Base-by-base conservation (phyloP, 768 basidiomycete genomes). In the Lactarius quietus region DNA sequence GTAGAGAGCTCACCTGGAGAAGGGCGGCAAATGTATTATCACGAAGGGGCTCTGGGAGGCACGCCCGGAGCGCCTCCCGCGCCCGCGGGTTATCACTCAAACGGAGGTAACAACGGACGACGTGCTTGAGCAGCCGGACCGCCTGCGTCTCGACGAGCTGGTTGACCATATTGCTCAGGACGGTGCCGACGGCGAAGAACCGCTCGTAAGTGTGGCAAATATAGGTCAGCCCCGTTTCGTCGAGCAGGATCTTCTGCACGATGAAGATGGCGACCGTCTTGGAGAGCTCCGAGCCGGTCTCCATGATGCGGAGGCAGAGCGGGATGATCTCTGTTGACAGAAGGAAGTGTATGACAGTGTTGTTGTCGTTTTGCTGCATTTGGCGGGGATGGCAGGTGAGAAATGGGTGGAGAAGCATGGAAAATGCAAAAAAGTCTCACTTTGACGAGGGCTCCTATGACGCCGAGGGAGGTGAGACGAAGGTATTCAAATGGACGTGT, bases 141-240 rank as follows among this genome's bases (percentile, higher is more conserved):
- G 97, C 97, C 76, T 98, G 97, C 2, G 92, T 97, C 77, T 99
- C 96, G 61, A 98, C 95, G 57, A 99, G 83, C 74, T 98, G 94
- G 73, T 90, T 91, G 69, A 98, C 97, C 97, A 99, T 99, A 76
- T 97, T 98, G 80, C 92, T 93, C 65, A 99, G 82, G 18, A 99
- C 97, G 9, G 96, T 97, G 20, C 96, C 97, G 61, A 99, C 97
- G 17, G 97, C 97, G 75, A 98, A 98, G 79, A 99, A 99, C 59
- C 97, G 85, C 75, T 99, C 97, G 74, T 99, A 99, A n/a, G 97
- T 99, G 77, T 99, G 97, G 72, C 97, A 98, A 73, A 98, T 99
- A 76, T 99, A 99, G 18, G 94, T 95, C 65, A 99, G 79, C 23
- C 97, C 97, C 3, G 96, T 94, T 77, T 99, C 97, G 75, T 99